These are phyloP conservation scores for Talaromyces sp. DNA, from an alignment of 2,329 filamentous ascomycete genomes.

Conservation along the genomic window DNA sequence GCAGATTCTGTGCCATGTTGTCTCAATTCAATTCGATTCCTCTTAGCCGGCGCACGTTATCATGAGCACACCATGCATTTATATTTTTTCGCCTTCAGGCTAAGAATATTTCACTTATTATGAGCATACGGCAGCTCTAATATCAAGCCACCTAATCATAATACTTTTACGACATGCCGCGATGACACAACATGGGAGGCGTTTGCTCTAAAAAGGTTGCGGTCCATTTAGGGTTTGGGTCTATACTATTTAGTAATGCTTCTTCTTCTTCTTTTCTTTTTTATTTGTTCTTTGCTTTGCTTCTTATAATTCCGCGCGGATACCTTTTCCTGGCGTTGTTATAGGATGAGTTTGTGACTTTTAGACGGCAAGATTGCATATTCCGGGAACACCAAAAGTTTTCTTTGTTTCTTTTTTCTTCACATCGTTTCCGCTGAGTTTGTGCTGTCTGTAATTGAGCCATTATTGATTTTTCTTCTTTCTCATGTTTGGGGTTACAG, in stretches of 20 bases:
- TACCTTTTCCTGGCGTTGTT: neutral
- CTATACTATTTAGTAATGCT: conserved; percentile 7
- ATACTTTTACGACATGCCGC: neutral
- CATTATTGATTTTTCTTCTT: neutral
- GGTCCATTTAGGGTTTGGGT: conserved; percentile 38
- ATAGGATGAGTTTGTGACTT: neutral
- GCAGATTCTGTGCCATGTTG: neutral
- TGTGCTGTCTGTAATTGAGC: neutral
- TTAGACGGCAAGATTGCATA: neutral
- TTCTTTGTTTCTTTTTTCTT: neutral
- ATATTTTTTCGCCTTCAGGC: neutral
- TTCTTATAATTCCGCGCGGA: neutral
- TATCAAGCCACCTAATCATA: neutral
- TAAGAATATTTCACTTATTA: neutral
- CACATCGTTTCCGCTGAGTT: neutral
- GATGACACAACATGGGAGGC: conserved; percentile 32
- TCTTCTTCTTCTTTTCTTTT: neutral
- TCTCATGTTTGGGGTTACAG: neutral
- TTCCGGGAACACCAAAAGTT: neutral
- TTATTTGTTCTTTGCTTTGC: neutral
- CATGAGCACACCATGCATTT: neutral
- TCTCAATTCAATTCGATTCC: neutral
- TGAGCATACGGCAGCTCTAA: neutral
- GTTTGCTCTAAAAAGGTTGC: conserved; percentile 43
- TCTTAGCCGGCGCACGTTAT: neutral